phyloP scores from a whole-genome alignment of 371 early-diverging fungal species.

The Mortierella polycephala region DNA sequence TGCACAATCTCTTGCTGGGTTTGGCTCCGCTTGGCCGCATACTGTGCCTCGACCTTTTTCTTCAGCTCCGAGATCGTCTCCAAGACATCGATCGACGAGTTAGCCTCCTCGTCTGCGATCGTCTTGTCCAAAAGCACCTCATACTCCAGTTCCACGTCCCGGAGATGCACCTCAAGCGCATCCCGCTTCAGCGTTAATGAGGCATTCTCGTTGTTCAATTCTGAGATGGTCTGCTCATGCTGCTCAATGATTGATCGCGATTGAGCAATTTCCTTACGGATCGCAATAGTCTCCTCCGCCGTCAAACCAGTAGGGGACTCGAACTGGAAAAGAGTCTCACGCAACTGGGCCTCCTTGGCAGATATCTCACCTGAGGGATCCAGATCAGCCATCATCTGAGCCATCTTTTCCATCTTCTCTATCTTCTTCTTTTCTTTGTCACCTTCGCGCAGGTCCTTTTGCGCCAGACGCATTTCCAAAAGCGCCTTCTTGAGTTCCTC shows the following conservation, averaged over 20 bases:
- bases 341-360: slow-evolving; percentile 81
- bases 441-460: slow-evolving; percentile 65
- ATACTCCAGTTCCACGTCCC: slow-evolving; percentile 85
- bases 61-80: slow-evolving; percentile 83
- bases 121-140: slow-evolving; percentile 94
- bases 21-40: slow-evolving; percentile 76
- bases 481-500: slow-evolving; percentile 77
- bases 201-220: slow-evolving; percentile 74
- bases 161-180: slow-evolving; percentile 81
- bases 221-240: slow-evolving; percentile 73
- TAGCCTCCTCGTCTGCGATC: slow-evolving; percentile 90
- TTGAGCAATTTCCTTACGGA: slow-evolving; percentile 84
- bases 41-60: slow-evolving; percentile 87
- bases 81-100: slow-evolving; percentile 71
- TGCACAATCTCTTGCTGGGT: slow-evolving; percentile 86
- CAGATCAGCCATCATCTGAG: slow-evolving; percentile 87
- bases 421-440: slow-evolving; percentile 83
- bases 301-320: slow-evolving; percentile 64
- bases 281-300: slow-evolving; percentile 77
- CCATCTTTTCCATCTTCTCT: slow-evolving; percentile 89
- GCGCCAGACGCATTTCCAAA: slow-evolving; percentile 58
- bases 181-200: slow-evolving; percentile 68
- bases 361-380: slow-evolving; percentile 82
- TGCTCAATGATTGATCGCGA: slow-evolving; percentile 74
- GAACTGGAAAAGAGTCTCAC: slow-evolving; percentile 75